These are phyloP conservation scores for Fraxinus excelsior DNA, from an alignment of 257 asterid species.

Conservation along the genomic window DNA sequence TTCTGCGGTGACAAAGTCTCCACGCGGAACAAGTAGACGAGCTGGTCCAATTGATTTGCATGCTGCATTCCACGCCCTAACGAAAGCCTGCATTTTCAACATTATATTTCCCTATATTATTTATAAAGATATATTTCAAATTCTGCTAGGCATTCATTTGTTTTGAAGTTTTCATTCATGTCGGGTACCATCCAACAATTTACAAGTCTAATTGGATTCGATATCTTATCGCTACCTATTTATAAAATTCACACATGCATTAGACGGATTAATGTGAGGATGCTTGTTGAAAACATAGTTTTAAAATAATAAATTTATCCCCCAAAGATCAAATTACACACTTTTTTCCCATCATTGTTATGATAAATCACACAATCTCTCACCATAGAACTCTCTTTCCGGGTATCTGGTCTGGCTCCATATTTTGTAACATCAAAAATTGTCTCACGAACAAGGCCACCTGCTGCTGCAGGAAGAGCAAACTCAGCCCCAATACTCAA, in stretches of 20 bases:
- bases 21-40: slow-evolving; percentile 47
- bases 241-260: background rate
- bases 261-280: background rate
- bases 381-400: slow-evolving; percentile 43
- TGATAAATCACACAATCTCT: background rate
- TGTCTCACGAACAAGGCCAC: slow-evolving; percentile 37
- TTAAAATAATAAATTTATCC: background rate
- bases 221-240: too few relatives aligned
- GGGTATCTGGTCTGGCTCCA: slow-evolving; percentile 59
- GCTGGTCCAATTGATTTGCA: slow-evolving; percentile 43
- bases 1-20: slow-evolving; percentile 46
- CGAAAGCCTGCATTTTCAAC: slow-evolving; percentile 39
- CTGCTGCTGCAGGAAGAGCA: slow-evolving; percentile 21
- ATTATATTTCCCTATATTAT: too few relatives aligned
- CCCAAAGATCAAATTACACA: background rate
- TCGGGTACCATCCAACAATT: background rate
- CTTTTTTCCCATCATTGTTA: too few relatives aligned
- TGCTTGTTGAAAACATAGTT: background rate
- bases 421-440: slow-evolving; percentile 59
- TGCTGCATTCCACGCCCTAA: slow-evolving; percentile 57
- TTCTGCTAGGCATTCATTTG: too few relatives aligned
- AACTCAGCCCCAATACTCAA: slow-evolving; percentile 29
- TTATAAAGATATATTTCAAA: too few relatives aligned
- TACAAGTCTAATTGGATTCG: background rate
- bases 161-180: too few relatives aligned